Conservation (phyloP, 1,284 basidiomycete genomes). For the Tilletia setariae region DNA sequence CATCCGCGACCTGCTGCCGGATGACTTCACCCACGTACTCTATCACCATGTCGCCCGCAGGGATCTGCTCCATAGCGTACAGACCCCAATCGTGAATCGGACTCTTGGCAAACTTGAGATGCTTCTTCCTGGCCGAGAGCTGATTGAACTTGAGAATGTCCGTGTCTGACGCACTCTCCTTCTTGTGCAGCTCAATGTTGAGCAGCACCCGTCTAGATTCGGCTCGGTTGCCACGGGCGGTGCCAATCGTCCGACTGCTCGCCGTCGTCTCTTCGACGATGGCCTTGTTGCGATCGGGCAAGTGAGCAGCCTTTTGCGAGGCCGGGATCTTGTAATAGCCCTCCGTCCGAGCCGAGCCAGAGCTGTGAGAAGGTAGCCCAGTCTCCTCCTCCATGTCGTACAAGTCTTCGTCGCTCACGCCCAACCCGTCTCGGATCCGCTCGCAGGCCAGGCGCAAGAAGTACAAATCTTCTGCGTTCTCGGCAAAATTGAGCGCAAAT, state of each 20-base stretch:
- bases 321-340: constrained; percentile 92
- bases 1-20: constrained; percentile 90
- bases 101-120: constrained; percentile 87
- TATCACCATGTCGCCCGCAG: constrained; percentile 95
- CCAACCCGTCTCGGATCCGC: constrained; percentile 47
- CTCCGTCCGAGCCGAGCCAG: constrained; percentile 83
- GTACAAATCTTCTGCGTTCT: constrained; percentile 89
- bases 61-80: constrained; percentile 65
- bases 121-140: constrained; percentile 94
- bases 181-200: constrained; percentile 91
- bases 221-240: constrained; percentile 85
- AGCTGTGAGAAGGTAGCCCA: constrained; percentile 59
- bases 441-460: constrained; percentile 70
- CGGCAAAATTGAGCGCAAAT: constrained; percentile 63
- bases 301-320: constrained; percentile 83
- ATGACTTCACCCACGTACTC: constrained; percentile 99
- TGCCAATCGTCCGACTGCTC: constrained; percentile 62
- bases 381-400: constrained; percentile 53
- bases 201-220: constrained; percentile 87
- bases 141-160: constrained; percentile 92
- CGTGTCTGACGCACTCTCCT: constrained; percentile 58
- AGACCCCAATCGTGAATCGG: constrained; percentile 98
- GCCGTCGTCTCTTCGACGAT: constrained; percentile 52
- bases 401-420: constrained; percentile 20
- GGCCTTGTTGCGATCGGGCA: constrained; percentile 63